These are phyloP conservation scores for Aspergillus flavus DNA, from an alignment of 2,329 filamentous ascomycete species.

Conservation along the genomic window DNA sequence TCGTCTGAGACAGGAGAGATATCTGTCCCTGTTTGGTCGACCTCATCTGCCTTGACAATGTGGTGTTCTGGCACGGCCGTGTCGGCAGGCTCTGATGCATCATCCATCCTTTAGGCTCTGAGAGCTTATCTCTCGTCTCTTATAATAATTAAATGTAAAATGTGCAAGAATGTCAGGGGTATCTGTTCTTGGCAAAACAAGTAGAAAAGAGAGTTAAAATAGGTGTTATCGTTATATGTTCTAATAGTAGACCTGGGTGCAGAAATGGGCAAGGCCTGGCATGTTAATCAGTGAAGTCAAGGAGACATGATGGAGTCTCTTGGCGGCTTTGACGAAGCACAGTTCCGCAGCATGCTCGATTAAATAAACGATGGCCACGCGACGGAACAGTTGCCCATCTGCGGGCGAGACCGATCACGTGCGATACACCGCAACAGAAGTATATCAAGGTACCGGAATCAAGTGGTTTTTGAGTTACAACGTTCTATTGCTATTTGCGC, in stretches of 20 bases:
- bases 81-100: constrained; percentile 24
- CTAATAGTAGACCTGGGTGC: background rate
- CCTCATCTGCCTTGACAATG: constrained; percentile 53
- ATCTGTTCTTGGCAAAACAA: background rate
- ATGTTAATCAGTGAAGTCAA: constrained; percentile 15
- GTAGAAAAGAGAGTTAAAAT: background rate
- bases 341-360: constrained; percentile 14
- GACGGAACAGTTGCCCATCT: constrained; percentile 7
- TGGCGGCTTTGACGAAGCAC: constrained; percentile 9
- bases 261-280: constrained; percentile 1
- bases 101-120: constrained; percentile 28
- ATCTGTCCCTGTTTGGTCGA: constrained; percentile 51
- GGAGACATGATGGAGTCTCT: constrained; percentile 11
- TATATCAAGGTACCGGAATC: background rate
- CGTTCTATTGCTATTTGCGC: background rate
- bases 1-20: constrained; percentile 49
- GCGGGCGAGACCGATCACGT: constrained; percentile 20
- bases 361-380: constrained; percentile 8
- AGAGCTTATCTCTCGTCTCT: background rate
- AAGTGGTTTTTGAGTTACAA: background rate
- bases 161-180: background rate
- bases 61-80: constrained; percentile 37
- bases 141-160: background rate
- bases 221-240: background rate
- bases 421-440: constrained; percentile 1